Evolutionary conservation across 257 asterid genomes (phyloP).

Genomic region (Nicotiana attenuata): DNA sequence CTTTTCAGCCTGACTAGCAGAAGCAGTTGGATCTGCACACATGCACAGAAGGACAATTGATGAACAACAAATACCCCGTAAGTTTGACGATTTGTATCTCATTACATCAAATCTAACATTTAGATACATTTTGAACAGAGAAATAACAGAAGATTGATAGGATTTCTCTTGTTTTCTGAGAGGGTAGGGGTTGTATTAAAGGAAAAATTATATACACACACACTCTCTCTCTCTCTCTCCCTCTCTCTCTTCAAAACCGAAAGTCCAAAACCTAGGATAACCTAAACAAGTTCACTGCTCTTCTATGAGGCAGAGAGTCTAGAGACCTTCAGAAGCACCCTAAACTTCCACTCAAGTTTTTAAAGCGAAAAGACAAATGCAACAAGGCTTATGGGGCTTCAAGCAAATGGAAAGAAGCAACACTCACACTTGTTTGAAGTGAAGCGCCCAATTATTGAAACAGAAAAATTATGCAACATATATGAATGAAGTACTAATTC

Average conservation of each 20-base stretch:
- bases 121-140: background rate
- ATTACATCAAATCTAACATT: background rate
- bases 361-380: background rate
- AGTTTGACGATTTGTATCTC: background rate
- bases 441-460: background rate
- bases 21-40: slow-evolving; percentile 44
- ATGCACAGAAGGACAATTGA: slow-evolving; percentile 4
- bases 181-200: background rate
- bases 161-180: background rate
- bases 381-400: background rate
- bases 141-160: background rate
- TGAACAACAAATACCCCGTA: background rate
- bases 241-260: background rate
- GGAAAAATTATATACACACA: background rate
- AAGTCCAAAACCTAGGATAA: background rate
- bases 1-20: slow-evolving; percentile 72
- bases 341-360: background rate
- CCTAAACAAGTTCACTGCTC: background rate
- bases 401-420: background rate
- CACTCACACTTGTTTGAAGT: background rate
- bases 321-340: slow-evolving; percentile 5
- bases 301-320: background rate
- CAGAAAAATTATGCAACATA: background rate
- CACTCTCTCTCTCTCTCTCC: background rate
- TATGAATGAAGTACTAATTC: background rate